Conservation (phyloP, 345 rosid species). For the Triadica sebifera region DNA sequence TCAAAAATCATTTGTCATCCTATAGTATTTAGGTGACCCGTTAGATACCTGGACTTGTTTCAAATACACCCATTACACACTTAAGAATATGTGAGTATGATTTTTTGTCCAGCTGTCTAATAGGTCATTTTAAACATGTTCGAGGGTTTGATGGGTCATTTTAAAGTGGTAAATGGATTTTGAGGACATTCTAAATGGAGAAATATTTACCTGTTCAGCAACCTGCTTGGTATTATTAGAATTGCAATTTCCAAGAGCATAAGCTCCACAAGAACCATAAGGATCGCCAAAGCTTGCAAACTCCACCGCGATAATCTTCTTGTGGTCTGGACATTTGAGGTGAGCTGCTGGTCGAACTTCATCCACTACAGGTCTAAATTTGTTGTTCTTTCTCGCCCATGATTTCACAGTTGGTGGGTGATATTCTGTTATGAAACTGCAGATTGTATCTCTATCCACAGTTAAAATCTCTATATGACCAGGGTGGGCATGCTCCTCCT, state of each 20-base stretch:
- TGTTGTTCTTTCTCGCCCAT: constrained; percentile 46
- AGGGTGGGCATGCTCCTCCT: constrained; percentile 57
- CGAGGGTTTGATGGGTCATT: no score
- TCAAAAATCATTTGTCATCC: background rate
- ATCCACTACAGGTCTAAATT: constrained; percentile 33
- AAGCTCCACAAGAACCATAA: constrained; percentile 62
- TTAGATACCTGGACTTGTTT: no score
- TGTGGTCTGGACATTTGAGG: constrained; percentile 48
- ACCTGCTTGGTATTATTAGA: constrained; percentile 50
- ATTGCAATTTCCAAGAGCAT: constrained; percentile 49
- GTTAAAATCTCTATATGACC: constrained; percentile 49
- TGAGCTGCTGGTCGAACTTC: constrained; percentile 47
- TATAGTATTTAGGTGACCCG: background rate
- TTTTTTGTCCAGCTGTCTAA: no score
- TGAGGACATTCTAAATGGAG: no score
- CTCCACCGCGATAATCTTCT: constrained; percentile 53
- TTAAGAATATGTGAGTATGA: no score
- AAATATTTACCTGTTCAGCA: constrained; percentile 49
- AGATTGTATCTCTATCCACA: constrained; percentile 69
- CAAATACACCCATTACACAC: no score
- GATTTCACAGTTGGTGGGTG: constrained; percentile 58
- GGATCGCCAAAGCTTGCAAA: constrained; percentile 88
- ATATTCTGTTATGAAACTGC: constrained; percentile 54
- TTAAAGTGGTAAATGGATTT: no score
- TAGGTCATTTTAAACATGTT: no score